Conservation (phyloP, 2,329 filamentous ascomycete species). For the Aspergillus flavus region DNA sequence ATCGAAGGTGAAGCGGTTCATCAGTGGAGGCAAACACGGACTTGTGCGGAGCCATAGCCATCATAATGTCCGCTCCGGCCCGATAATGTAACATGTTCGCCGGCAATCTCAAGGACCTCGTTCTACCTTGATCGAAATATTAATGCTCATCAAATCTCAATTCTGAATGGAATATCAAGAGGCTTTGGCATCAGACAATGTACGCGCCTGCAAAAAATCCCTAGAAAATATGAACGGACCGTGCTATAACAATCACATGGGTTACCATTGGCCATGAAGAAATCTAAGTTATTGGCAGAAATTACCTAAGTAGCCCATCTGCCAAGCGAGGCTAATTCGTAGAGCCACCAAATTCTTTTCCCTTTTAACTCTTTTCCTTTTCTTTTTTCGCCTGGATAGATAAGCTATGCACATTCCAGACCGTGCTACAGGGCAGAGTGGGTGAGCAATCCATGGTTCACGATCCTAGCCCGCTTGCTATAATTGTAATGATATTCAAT, state of each 20-base stretch:
- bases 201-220: background rate
- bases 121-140: too few species aligned
- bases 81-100: background rate
- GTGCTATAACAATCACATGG: background rate
- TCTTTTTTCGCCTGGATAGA: background rate
- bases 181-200: background rate
- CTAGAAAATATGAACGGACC: background rate
- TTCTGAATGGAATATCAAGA: background rate
- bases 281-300: background rate
- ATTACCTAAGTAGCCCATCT: background rate
- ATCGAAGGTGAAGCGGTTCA: background rate
- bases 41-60: background rate
- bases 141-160: too few species aligned
- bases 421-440: background rate
- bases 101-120: background rate
- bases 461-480: background rate
- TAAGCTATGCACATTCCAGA: background rate
- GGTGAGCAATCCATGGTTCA: background rate
- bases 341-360: background rate
- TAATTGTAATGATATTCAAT: background rate
- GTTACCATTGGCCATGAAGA: background rate
- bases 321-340: background rate
- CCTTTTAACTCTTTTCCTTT: background rate
- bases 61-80: background rate
- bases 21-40: conserved; percentile 5